Evolutionary conservation across 1,139 yeast genomes (phyloP).

Genomic region (Geotrichum bryndzae): DNA sequence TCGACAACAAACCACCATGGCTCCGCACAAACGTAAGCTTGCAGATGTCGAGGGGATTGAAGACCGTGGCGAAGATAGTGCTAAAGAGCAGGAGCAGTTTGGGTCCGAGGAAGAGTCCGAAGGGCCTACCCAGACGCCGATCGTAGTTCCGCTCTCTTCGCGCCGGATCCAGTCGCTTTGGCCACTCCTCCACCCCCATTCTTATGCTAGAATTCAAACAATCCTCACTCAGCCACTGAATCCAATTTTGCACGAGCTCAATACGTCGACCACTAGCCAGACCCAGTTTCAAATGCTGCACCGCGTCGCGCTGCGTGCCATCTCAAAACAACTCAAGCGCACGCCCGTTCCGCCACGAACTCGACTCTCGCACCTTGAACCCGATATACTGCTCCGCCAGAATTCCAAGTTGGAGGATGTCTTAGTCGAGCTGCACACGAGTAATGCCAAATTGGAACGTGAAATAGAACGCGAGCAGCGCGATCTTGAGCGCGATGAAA

Average conservation of each 20-base stretch:
- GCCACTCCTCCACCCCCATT: slow-evolving; percentile 22
- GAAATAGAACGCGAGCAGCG: slow-evolving; percentile 23
- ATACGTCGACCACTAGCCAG: slow-evolving; percentile 19
- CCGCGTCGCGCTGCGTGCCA: neutral
- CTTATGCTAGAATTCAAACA: slow-evolving; percentile 19
- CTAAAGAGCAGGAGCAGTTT: neutral
- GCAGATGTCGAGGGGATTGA: neutral
- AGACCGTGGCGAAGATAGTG: neutral
- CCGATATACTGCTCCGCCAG: slow-evolving; percentile 21
- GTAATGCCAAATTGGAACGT: slow-evolving; percentile 23
- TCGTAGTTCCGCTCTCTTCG: slow-evolving; percentile 15
- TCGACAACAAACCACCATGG: neutral
- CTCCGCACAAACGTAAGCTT: neutral
- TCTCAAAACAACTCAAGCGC: slow-evolving; percentile 16
- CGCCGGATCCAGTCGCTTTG: slow-evolving; percentile 21
- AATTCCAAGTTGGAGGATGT: slow-evolving; percentile 23
- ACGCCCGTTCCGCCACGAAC: slow-evolving; percentile 25
- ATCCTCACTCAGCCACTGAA: slow-evolving; percentile 20
- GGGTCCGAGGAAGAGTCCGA: neutral
- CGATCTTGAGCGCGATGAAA: slow-evolving; percentile 16
- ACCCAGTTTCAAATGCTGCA: slow-evolving; percentile 9
- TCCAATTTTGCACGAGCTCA: slow-evolving; percentile 20
- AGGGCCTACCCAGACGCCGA: neutral
- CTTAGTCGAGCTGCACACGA: slow-evolving; percentile 24
- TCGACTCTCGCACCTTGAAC: slow-evolving; percentile 21